A percentile compares a stretch with the other conserved stretches of the same genome.
phyloP scores from a whole-genome alignment of 2,329 filamentous ascomycete species.

The Teratosphaeria zuluensis region DNA sequence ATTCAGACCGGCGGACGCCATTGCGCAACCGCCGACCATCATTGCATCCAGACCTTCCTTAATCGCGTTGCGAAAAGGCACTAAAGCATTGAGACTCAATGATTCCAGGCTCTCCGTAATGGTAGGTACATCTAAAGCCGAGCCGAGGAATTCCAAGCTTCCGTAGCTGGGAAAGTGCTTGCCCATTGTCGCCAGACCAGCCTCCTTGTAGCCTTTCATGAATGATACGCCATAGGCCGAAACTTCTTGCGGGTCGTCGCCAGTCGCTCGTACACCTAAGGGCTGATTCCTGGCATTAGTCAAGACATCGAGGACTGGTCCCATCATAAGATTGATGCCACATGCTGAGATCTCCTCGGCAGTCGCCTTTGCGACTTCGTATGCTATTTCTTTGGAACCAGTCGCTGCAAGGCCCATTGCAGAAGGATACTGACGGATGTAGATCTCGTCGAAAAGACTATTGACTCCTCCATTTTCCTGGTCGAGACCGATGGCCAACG shows the following conservation, averaged over 20 bases:
- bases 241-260: conserved; percentile 90
- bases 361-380: conserved; percentile 84
- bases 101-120: conserved; percentile 93
- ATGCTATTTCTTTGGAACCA: conserved; percentile 73
- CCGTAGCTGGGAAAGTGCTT: conserved; percentile 97
- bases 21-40: conserved; percentile 91
- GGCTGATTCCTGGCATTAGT: conserved; percentile 89
- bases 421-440: conserved; percentile 91
- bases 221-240: conserved; percentile 85
- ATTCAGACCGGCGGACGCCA: conserved; percentile 83
- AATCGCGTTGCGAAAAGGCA: conserved; percentile 87
- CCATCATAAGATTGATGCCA: conserved; percentile 91
- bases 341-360: conserved; percentile 86
- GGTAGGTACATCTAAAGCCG: conserved; percentile 82
- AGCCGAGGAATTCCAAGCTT: conserved; percentile 86
- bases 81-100: conserved; percentile 78
- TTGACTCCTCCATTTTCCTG: conserved; percentile 98
- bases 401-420: conserved; percentile 96
- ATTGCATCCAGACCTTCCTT: conserved; percentile 80
- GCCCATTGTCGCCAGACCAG: conserved; percentile 77
- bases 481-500: conserved; percentile 81
- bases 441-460: conserved; percentile 89
- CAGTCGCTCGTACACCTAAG: conserved; percentile 76
- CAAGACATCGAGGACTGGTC: conserved; percentile 84
- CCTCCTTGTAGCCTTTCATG: conserved; percentile 87